Base-by-base conservation (phyloP, 768 basidiomycete genomes). In the Tulasnella calospora region DNA sequence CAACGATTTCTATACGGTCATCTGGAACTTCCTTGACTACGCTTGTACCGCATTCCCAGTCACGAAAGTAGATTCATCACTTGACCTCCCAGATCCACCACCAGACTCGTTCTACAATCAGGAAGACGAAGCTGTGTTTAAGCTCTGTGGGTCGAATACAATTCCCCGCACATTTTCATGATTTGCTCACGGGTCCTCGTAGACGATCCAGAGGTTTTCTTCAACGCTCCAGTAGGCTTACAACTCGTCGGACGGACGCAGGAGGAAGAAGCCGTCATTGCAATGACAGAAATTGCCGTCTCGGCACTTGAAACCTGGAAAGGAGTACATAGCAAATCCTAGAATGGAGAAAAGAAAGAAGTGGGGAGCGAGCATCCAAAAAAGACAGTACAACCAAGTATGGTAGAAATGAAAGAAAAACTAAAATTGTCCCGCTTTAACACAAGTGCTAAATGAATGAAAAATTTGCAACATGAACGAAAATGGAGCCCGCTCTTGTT, bases 251-350 rank as follows among this genome's bases (percentile, higher is more conserved):
- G 91, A 3, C 86, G 90, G 67, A 91, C 90, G 7, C 84, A 89
- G 78, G 93, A 94, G 81, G 93, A 94, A 81, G 93, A 94, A 81
- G 92, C 89, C 0, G 88, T 92, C 2, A 87, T 94, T 74, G 88
- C 86, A 0, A 89, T 94, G 88, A 87, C 88, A 8, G 90, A 92
- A 81, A 87, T 94, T 33, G 88, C 92, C 15, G 90, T 89, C 70
- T 82, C 82, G 0, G 90, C 90, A 30, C 78, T 82, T n/a, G 73
- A 74, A 27, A 55, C 27, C 1, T 74, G 73, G 73, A 74, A 74
- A 33, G 30, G 61, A 67, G 61, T 67, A 67, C 30, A 67, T 67
- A 35, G 33, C n/a, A 23, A 67, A 67, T 35, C 61, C 10, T 67
- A 67, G 61, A 35, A 67, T 5, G 61, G 61, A 67, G 61, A 67